phyloP scores from a whole-genome alignment of 208 protist genomes.

The Crithidia bombi region DNA sequence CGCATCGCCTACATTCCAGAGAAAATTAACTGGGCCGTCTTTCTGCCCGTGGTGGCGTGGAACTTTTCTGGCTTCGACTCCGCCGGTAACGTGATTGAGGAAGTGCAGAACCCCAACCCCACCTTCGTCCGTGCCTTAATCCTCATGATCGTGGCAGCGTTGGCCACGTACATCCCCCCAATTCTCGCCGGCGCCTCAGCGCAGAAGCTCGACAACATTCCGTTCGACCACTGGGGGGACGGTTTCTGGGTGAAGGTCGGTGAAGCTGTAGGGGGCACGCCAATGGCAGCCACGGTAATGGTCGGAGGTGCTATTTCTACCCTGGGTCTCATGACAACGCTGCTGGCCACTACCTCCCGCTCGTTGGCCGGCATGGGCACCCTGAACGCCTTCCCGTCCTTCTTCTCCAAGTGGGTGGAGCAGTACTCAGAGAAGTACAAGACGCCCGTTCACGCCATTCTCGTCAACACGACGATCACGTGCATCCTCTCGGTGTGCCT shows the following conservation, averaged over 20 bases:
- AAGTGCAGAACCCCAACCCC: conserved; percentile 82
- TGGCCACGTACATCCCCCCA: conserved; percentile 85
- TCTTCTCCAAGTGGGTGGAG: conserved; percentile 71
- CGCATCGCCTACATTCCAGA: conserved; percentile 74
- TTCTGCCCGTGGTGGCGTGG: conserved; percentile 88
- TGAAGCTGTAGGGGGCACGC: conserved; percentile 78
- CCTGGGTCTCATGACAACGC: conserved; percentile 84
- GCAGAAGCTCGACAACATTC: conserved; percentile 45
- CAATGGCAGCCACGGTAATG: conserved; percentile 75
- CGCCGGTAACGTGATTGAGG: conserved; percentile 90
- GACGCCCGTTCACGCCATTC: conserved; percentile 81
- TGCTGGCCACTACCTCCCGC: conserved; percentile 85
- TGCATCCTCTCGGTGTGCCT: conserved; percentile 73
- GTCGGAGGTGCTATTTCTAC: conserved; percentile 84
- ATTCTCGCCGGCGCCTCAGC: conserved; percentile 84
- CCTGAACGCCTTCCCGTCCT: conserved; percentile 78
- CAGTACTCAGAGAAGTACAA: conserved; percentile 56
- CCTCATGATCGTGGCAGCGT: conserved; percentile 78
- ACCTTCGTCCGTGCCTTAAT: conserved; percentile 87
- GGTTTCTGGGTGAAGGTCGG: conserved; percentile 91
- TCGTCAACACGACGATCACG: conserved; percentile 79
- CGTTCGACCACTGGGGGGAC: conserved; percentile 81
- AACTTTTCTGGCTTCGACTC: conserved; percentile 93
- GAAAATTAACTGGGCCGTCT: conserved; percentile 81
- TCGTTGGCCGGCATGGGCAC: conserved; percentile 88